Base-by-base conservation (phyloP, 768 basidiomycete species). In the Psilocybe sp. region DNA sequence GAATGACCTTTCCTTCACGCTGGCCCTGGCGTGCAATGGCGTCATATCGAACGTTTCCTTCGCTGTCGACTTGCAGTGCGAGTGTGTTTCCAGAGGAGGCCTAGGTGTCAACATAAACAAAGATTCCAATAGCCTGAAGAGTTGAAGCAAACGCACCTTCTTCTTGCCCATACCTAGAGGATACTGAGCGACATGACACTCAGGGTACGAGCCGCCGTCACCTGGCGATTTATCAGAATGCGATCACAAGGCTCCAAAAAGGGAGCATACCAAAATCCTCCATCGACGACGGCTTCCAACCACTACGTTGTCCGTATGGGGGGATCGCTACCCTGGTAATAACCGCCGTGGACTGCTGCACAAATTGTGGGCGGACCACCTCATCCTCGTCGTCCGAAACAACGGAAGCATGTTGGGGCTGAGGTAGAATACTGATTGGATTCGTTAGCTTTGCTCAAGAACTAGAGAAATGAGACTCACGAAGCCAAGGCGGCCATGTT, bases 111-210 rank as follows among this genome's bases (percentile, higher is more conserved):
- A 40, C 28, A 34, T 54, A 13, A 40, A 19, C 54, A 37, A 50
- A 35, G 28, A 3, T 3, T 16, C 35, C 11, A 51, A 43, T 46
- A 7, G 40, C 16, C 13, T n/a, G 4, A 43, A n/a, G 11, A 35
- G 11, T 11, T 4, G 7, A 9, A 44, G 12, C 23, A 9, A 13
- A 63, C 82, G 55, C 46, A 87, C 93, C 82, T 95, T 95, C 80
- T 97, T 97, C 71, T 82, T 81, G 49, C 96, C 96, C 80, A 99
- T 85, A 49, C 92, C 92, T 54, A 98, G 68, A 10, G 96, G 96
- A 73, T 97, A 99, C 66, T 99, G 96, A 5, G 97, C 97, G 46
- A 96, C 74, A 78, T 95, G 93, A 67, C 95, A 98, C 73, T 99
- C 93, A 4, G 93, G 93, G 69, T 85, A 92, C 49, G 92, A 76